These are phyloP conservation scores for Exophiala sp. DNA, from an alignment of 2,329 filamentous ascomycete species.

Conservation along the genomic window DNA sequence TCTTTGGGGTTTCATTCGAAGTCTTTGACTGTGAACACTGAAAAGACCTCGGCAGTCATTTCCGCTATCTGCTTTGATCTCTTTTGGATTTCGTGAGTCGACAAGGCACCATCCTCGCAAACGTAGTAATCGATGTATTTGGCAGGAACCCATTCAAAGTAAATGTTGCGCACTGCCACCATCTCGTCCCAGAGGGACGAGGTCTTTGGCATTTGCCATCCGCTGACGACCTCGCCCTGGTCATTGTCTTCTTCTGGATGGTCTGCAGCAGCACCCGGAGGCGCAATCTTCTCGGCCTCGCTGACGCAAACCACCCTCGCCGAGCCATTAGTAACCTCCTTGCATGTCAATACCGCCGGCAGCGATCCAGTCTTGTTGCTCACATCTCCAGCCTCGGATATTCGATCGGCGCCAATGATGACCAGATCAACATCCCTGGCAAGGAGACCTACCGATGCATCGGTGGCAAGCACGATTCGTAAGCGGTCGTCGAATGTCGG, in stretches of 20 bases:
- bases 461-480: slow-evolving; percentile 45
- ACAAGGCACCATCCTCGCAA: slow-evolving; percentile 47
- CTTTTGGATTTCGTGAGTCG: slow-evolving; percentile 26
- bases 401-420: slow-evolving; percentile 59
- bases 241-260: slow-evolving; percentile 50
- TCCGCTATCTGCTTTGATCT: slow-evolving; percentile 10
- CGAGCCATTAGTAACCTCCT: slow-evolving; percentile 34
- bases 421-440: slow-evolving; percentile 33
- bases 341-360: slow-evolving; percentile 52
- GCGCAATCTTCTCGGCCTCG: slow-evolving; percentile 57
- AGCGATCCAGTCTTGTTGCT: slow-evolving; percentile 64
- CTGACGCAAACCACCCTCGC: slow-evolving; percentile 52
- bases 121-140: slow-evolving; percentile 50
- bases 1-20: neutral
- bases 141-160: slow-evolving; percentile 56
- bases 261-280: slow-evolving; percentile 40
- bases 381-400: slow-evolving; percentile 53
- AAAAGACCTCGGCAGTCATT: slow-evolving; percentile 13
- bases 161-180: slow-evolving; percentile 43
- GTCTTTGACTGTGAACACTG: neutral
- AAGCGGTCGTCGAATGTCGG: slow-evolving; percentile 47
- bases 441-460: slow-evolving; percentile 33
- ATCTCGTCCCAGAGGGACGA: slow-evolving; percentile 18
- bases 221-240: slow-evolving; percentile 42
- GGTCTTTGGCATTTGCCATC: slow-evolving; percentile 4